A percentile compares a stretch with the other conserved stretches of the same genome.
Evolutionary conservation across 148 eudicot genomes (phyloP).

Genomic region (Pharnaceum exiguum): DNA sequence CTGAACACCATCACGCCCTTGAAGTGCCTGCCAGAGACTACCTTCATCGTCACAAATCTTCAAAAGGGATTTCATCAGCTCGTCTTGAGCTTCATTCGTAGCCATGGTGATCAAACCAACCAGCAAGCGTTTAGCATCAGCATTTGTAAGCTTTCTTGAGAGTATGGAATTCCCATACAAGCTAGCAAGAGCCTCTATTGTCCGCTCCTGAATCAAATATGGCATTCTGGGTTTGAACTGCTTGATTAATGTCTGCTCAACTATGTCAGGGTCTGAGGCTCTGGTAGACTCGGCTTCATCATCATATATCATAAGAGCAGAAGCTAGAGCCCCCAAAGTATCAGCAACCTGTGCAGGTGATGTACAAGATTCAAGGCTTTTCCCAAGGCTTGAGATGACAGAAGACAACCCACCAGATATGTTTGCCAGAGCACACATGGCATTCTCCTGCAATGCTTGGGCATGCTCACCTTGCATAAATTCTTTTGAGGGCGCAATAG

Average conservation of each 20-base stretch:
- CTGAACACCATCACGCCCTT: slow-evolving; percentile 98
- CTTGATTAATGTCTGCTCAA: slow-evolving; percentile 79
- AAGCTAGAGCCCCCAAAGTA: slow-evolving; percentile 95
- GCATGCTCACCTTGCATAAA: slow-evolving; percentile 97
- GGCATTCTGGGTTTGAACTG: slow-evolving; percentile 74
- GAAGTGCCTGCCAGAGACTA: slow-evolving; percentile 91
- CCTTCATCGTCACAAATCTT: slow-evolving; percentile 73
- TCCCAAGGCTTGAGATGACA: slow-evolving; percentile 95
- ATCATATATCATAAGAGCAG: slow-evolving; percentile 96
- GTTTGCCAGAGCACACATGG: slow-evolving; percentile 98
- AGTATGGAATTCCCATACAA: slow-evolving; percentile 80
- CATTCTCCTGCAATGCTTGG: slow-evolving; percentile 98
- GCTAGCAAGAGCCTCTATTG: slow-evolving; percentile 96
- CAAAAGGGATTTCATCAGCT: slow-evolving; percentile 76
- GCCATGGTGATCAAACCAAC: slow-evolving; percentile 99
- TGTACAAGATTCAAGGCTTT: slow-evolving; percentile 91
- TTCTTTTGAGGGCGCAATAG: slow-evolving; percentile 99
- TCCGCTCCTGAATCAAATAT: slow-evolving; percentile 88
- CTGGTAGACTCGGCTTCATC: slow-evolving; percentile 66
- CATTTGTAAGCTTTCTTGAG: slow-evolving; percentile 71
- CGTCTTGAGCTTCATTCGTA: slow-evolving; percentile 83
- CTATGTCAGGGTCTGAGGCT: slow-evolving; percentile 70
- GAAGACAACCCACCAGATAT: slow-evolving; percentile 97
- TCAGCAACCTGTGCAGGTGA: slow-evolving; percentile 91
- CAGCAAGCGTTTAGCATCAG: slow-evolving; percentile 87